Conservation (phyloP, 2,329 filamentous ascomycete genomes). For the Curvularia hawaiiensis region DNA sequence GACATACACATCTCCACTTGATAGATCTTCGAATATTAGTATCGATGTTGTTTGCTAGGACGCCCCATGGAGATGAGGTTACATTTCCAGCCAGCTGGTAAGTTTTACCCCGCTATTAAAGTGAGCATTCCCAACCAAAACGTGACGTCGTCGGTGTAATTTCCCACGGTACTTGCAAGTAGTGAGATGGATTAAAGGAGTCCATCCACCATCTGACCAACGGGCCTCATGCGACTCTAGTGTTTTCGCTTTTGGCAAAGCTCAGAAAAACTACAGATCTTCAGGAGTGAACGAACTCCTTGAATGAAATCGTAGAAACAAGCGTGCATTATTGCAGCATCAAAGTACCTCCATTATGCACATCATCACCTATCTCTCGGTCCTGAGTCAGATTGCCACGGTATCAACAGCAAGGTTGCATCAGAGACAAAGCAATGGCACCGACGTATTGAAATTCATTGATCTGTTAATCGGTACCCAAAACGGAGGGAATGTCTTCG, state of each 20-base stretch:
- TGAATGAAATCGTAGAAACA: neutral
- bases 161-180: neutral
- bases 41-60: neutral
- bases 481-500: conserved; percentile 54
- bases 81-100: conserved; percentile 16
- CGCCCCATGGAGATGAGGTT: conserved; percentile 1
- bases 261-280: neutral
- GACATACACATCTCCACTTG: neutral
- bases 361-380: neutral
- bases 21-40: neutral
- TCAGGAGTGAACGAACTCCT: neutral
- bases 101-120: conserved; percentile 36
- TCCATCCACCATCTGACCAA: neutral
- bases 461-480: conserved; percentile 53
- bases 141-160: conserved; percentile 23
- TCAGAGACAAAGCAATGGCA: conserved; percentile 5
- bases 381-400: conserved; percentile 1
- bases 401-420: neutral
- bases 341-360: conserved; percentile 2
- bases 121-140: conserved; percentile 12
- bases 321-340: neutral
- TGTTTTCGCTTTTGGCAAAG: too few relatives aligned
- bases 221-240: neutral
- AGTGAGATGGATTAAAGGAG: neutral
- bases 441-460: conserved; percentile 45